phyloP scores from a whole-genome alignment of 306 rosid species.

The Fragaria ananassa region DNA sequence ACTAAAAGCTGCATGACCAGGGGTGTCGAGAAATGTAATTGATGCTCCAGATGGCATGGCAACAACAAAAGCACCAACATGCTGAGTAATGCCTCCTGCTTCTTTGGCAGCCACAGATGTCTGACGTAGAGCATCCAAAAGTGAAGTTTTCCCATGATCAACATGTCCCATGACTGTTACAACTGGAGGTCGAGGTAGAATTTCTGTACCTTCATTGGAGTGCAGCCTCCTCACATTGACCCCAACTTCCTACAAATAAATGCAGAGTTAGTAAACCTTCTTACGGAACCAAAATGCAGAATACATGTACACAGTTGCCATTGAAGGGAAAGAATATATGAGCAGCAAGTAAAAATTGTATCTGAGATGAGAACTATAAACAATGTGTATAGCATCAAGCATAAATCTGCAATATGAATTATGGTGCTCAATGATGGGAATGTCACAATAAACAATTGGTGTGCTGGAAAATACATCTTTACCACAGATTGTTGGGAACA shows the following conservation, averaged over 20 bases:
- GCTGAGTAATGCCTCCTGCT: slow-evolving; percentile 98
- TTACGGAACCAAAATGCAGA: slow-evolving; percentile 19
- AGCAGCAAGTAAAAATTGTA: slow-evolving; percentile 8
- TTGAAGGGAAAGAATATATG: background rate
- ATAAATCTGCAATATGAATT: background rate
- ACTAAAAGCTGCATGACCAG: slow-evolving; percentile 99
- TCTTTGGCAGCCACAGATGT: slow-evolving; percentile 94
- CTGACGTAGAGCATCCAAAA: slow-evolving; percentile 87
- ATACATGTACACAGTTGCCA: background rate
- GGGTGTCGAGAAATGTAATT: slow-evolving; percentile 93
- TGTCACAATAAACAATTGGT: background rate
- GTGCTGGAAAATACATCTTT: background rate
- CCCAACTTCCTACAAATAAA: slow-evolving; percentile 70
- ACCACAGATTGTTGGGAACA: background rate
- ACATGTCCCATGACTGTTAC: slow-evolving; percentile 99
- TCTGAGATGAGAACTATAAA: slow-evolving; percentile 1
- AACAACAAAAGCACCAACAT: slow-evolving; percentile 94
- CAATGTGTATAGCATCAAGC: background rate
- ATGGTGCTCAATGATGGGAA: background rate
- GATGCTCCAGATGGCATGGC: slow-evolving; percentile 85
- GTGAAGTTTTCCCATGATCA: slow-evolving; percentile 96
- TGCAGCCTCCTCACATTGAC: slow-evolving; percentile 76
- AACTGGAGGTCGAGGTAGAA: slow-evolving; percentile 78
- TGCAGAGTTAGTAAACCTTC: slow-evolving; percentile 8
- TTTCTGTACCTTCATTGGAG: slow-evolving; percentile 61